Percentiles rank a stretch among this genome's conserved stretches.
Evolutionary conservation across 2,329 filamentous ascomycete genomes (phyloP).

Genomic region (Aureobasidium lini): DNA sequence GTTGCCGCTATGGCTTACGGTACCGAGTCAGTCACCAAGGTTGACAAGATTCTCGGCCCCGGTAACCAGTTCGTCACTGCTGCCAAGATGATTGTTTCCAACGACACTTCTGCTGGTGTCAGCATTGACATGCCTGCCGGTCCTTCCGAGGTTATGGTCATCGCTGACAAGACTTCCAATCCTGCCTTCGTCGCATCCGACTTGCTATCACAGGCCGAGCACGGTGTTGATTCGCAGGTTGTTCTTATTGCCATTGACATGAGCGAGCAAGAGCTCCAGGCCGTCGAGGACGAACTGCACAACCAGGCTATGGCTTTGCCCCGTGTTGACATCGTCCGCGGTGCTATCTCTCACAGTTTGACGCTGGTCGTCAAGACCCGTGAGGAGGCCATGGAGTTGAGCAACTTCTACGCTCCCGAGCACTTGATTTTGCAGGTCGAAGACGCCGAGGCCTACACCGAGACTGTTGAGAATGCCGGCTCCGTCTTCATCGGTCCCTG

Average conservation of each 20-base stretch:
- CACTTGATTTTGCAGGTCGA: conserved; percentile 88
- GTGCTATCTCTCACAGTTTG: conserved; percentile 83
- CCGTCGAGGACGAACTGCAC: conserved; percentile 89
- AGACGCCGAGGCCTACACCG: conserved; percentile 65
- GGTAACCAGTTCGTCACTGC: conserved; percentile 98
- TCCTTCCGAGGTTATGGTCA: conserved; percentile 91
- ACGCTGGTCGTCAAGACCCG: conserved; percentile 73
- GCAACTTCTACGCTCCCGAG: conserved; percentile 93
- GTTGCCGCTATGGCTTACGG: conserved; percentile 96
- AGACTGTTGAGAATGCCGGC: conserved; percentile 82
- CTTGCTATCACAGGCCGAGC: conserved; percentile 89
- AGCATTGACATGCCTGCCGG: conserved; percentile 98
- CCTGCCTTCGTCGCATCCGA: conserved; percentile 95
- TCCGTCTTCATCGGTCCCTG: conserved; percentile 93
- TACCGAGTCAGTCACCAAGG: conserved; percentile 87
- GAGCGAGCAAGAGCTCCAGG: conserved; percentile 60
- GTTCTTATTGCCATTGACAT: conserved; percentile 82
- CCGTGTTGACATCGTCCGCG: conserved; percentile 85
- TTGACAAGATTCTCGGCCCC: conserved; percentile 96
- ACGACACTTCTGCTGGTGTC: conserved; percentile 91
- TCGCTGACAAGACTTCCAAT: conserved; percentile 81
- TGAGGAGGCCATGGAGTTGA: conserved; percentile 67
- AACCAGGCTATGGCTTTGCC: conserved; percentile 79
- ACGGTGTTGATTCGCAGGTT: conserved; percentile 93
- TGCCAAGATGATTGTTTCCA: conserved; percentile 96